These are phyloP conservation scores for Pilatotrama ljubarskyi DNA, from an alignment of 768 basidiomycete genomes.

Conservation along the genomic window DNA sequence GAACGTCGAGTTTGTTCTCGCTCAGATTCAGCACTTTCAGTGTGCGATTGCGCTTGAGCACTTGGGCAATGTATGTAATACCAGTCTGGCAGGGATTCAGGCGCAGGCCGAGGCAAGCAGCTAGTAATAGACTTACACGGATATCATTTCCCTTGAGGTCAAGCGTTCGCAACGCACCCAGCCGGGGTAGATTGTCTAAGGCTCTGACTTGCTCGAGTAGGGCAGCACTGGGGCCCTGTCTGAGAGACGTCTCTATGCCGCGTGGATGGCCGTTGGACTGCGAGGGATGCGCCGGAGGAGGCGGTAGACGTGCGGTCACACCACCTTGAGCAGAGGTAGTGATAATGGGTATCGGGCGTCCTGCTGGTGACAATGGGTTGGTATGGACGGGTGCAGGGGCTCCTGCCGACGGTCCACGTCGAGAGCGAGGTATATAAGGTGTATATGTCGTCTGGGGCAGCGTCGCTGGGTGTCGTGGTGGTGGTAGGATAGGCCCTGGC, in stretches of 20 bases:
- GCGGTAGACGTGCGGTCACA: constrained; percentile 47
- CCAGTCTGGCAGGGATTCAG: constrained; percentile 48
- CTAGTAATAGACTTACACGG: constrained; percentile 52
- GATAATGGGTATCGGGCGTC: constrained; percentile 67
- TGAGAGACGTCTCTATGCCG: constrained; percentile 17
- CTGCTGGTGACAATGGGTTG: constrained; percentile 40
- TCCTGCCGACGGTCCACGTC: constrained; percentile 40
- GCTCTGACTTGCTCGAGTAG: constrained; percentile 86
- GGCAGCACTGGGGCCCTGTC: constrained; percentile 66
- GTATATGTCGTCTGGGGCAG: constrained; percentile 74
- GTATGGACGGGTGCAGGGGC: constrained; percentile 27
- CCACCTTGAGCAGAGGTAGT: constrained; percentile 55
- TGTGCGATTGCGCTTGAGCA: constrained; percentile 93
- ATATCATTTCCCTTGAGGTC: constrained; percentile 94
- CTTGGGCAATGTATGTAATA: constrained; percentile 89
- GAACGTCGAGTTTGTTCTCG: constrained; percentile 90
- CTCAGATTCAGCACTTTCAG: constrained; percentile 91
- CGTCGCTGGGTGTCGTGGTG: constrained; percentile 52
- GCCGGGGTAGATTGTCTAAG: constrained; percentile 80
- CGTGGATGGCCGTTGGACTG: constrained; percentile 18
- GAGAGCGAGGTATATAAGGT: constrained; percentile 74
- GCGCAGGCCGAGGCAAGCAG: background rate
- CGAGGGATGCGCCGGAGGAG: constrained; percentile 22
- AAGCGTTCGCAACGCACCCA: constrained; percentile 85
- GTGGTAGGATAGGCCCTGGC: constrained; percentile 45